A percentile compares a stretch with the other conserved stretches of the same genome.
Evolutionary conservation across 176 grass and related monocot genomes (phyloP).

Genomic region (Oryza rufipogon): DNA sequence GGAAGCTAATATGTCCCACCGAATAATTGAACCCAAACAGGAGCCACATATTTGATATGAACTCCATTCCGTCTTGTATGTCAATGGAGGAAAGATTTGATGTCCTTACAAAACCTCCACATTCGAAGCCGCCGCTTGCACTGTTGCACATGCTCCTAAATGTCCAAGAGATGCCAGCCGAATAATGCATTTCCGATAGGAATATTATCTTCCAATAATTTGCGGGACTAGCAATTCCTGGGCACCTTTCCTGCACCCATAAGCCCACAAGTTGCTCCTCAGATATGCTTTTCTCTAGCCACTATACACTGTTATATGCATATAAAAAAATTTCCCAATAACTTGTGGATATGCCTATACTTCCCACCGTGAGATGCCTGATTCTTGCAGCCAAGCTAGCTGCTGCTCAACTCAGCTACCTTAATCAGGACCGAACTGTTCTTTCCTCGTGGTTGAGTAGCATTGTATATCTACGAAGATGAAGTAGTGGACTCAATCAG

Average conservation of each 20-base stretch:
- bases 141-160: slow-evolving; percentile 15
- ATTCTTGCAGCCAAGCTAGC: slow-evolving; percentile 11
- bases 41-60: slow-evolving; percentile 34
- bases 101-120: slow-evolving; percentile 22
- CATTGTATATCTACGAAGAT: slow-evolving; percentile 3
- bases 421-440: slow-evolving; percentile 24
- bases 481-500: background rate
- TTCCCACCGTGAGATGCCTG: slow-evolving; percentile 15
- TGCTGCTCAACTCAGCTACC: slow-evolving; percentile 22
- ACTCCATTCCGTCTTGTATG: background rate
- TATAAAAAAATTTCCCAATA: slow-evolving; percentile 24
- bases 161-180: slow-evolving; percentile 35
- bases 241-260: slow-evolving; percentile 6
- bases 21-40: slow-evolving; percentile 17
- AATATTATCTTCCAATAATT: slow-evolving; percentile 61
- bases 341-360: slow-evolving; percentile 26
- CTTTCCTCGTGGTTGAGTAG: slow-evolving; percentile 8
- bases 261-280: slow-evolving; percentile 6
- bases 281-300: slow-evolving; percentile 13
- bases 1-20: background rate
- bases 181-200: slow-evolving; percentile 43
- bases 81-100: slow-evolving; percentile 15
- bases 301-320: slow-evolving; percentile 14
- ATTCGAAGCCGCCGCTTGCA: background rate
- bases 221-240: slow-evolving; percentile 28